Evolutionary conservation across 148 eudicot genomes (phyloP), one percentile per base, ranked within the genome.

Genomic region (Rhododendron simsii): DNA sequence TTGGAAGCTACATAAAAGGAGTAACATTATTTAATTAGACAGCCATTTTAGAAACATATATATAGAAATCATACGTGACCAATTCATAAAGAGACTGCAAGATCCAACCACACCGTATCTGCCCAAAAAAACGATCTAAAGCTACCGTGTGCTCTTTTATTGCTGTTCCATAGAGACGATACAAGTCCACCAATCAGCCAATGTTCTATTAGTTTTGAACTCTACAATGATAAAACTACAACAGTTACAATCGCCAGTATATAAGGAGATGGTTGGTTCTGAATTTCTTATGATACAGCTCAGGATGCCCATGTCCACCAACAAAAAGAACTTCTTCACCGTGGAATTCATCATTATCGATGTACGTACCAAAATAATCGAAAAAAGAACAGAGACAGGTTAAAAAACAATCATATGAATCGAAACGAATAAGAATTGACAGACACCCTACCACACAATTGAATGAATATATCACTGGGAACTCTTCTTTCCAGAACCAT

Each of bases 341-440:
- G 82, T 63, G 55, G 85, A 86, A 85, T 76, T 84, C 71, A 91
- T 85, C 91, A 83, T 79, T 86, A 84, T 23, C 85, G 86, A 87
- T 88, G 92, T 88, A 86, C 78, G 80, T 84, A 89, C 86, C 90
- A 89, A 90, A 87, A 89, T 88, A 89, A 83, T 85, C 11, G 85
- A 37, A 35, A 65, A 82, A 82, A 67, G 81, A 88, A 84, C 89
- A 85, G 76, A 89, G 81, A 88, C 57, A 76, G 82, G 80, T 85
- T 47, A 82, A 85, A 79, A 74, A 90, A 93, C 89, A 93, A 94
- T 92, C 91, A 89, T 88, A 92, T 87, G 91, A 95, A 94, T 89
- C 80, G 48, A 86, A 89, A 90, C 81, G 88, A 90, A 89, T 85
- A 93, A 85, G 91, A 91, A 92, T 90, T 79, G 30, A 65, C 86